Percentiles rank a stretch among this genome's conserved stretches.
phyloP scores from a whole-genome alignment of 2,329 filamentous ascomycete species.

The Nannizziopsis barbatae region DNA sequence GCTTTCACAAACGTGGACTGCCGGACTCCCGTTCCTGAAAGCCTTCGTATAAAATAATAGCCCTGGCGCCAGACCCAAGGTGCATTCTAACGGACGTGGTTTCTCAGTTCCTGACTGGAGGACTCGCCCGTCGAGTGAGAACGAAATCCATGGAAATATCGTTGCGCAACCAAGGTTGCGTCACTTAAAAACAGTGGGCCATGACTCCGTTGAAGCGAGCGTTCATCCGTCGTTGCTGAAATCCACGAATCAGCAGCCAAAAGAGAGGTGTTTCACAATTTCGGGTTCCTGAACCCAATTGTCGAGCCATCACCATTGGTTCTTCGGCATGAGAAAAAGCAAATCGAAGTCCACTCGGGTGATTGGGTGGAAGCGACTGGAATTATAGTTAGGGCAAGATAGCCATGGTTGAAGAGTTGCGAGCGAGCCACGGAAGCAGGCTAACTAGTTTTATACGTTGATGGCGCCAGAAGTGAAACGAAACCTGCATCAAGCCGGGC shows the following conservation, averaged over 20 bases:
- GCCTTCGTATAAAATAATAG: too few relatives aligned
- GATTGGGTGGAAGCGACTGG: neutral
- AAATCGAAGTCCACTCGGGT: too few relatives aligned
- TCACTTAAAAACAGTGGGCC: neutral
- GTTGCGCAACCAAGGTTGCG: constrained; percentile 3
- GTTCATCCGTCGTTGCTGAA: neutral
- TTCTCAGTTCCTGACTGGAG: too few relatives aligned
- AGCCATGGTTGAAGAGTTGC: neutral
- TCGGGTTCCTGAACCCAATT: constrained; percentile 4
- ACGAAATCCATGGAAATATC: constrained; percentile 2
- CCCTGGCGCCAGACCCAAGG: too few relatives aligned
- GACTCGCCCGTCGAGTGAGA: neutral
- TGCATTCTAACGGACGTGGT: too few relatives aligned
- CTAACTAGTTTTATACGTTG: too few relatives aligned
- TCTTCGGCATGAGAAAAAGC: neutral
- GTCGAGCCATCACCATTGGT: neutral
- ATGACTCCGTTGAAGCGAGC: neutral
- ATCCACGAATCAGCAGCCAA: neutral
- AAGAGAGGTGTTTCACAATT: constrained; percentile 3
- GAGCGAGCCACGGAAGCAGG: constrained; percentile 20
- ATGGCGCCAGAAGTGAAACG: too few relatives aligned
- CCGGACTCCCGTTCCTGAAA: too few relatives aligned
- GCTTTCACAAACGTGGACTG: too few relatives aligned
- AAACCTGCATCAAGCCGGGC: too few relatives aligned
- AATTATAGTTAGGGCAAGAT: neutral